Evolutionary conservation across 257 asterid genomes (phyloP).

Genomic region (Salvia hispanica): DNA sequence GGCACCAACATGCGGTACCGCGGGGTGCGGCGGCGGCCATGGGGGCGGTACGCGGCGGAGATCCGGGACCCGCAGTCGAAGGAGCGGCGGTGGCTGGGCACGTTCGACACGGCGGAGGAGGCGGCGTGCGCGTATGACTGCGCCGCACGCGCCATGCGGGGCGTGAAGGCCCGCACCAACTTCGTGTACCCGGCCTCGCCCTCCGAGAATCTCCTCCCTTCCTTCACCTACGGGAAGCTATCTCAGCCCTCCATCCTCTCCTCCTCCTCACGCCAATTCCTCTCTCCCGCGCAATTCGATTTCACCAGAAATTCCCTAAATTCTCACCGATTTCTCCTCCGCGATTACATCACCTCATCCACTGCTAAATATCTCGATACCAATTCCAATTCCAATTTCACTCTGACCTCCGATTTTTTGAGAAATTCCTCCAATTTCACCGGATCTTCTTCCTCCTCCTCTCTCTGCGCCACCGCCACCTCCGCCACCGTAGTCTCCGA

Average conservation of each 20-base stretch:
- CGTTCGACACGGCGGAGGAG: slow-evolving; percentile 92
- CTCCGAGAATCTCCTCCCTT: slow-evolving; percentile 39
- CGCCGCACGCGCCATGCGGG: slow-evolving; percentile 97
- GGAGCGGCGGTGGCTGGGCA: slow-evolving; percentile 92
- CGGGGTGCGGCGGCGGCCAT: slow-evolving; percentile 94
- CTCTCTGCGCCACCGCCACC: background rate
- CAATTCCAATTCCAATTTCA: slow-evolving; percentile 1
- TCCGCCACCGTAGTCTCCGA: background rate
- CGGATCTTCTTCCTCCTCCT: slow-evolving; percentile 24
- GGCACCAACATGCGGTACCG: slow-evolving; percentile 61
- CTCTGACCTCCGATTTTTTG: background rate
- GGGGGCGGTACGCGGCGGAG: slow-evolving; percentile 98
- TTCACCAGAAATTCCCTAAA: slow-evolving; percentile 13
- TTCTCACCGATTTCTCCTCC: slow-evolving; percentile 49
- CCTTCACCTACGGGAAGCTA: slow-evolving; percentile 38
- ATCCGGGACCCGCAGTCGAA: slow-evolving; percentile 85
- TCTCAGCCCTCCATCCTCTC: slow-evolving; percentile 40
- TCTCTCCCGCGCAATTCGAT: slow-evolving; percentile 27
- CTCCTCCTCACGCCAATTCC: slow-evolving; percentile 26
- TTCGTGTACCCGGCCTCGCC: slow-evolving; percentile 68
- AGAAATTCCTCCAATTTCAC: slow-evolving; percentile 21
- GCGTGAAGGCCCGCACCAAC: slow-evolving; percentile 79
- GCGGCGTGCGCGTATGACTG: slow-evolving; percentile 94
- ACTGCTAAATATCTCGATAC: background rate
- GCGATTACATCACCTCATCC: slow-evolving; percentile 42